Evolutionary conservation across 148 eudicot species (phyloP).

Genomic region (Arbutus unedo): DNA sequence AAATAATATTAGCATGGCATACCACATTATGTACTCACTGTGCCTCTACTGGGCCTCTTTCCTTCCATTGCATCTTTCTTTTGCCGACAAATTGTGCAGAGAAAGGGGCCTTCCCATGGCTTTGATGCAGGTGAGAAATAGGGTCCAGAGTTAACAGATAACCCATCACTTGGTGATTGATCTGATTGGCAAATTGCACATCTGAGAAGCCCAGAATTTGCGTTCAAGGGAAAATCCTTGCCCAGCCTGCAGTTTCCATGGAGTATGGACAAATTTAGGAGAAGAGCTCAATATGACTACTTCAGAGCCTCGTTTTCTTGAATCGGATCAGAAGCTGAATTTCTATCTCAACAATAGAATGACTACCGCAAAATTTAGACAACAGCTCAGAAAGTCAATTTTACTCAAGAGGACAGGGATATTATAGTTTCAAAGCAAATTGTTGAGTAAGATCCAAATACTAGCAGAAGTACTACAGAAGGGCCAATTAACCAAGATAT

Average conservation of each 20-base stretch:
- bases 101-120: slow-evolving; percentile 93
- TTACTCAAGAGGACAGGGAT: neutral
- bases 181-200: slow-evolving; percentile 93
- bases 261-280: slow-evolving; percentile 6
- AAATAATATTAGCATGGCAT: slow-evolving; percentile 45
- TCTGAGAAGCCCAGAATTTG: slow-evolving; percentile 73
- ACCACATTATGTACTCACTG: slow-evolving; percentile 46
- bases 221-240: slow-evolving; percentile 61
- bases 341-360: neutral
- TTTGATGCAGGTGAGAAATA: slow-evolving; percentile 71
- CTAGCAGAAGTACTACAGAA: neutral
- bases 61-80: slow-evolving; percentile 99
- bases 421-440: neutral
- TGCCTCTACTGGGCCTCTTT: slow-evolving; percentile 47
- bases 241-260: slow-evolving; percentile 62
- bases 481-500: neutral
- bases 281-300: neutral
- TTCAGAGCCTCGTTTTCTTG: neutral
- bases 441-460: slow-evolving; percentile 3
- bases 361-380: neutral
- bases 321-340: neutral
- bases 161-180: slow-evolving; percentile 67
- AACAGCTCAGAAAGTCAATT: slow-evolving; percentile 2
- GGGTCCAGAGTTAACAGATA: slow-evolving; percentile 75
- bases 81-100: slow-evolving; percentile 73